Evolutionary conservation across 805 yeast genomes (phyloP).

Genomic region (Candida maesae): DNA sequence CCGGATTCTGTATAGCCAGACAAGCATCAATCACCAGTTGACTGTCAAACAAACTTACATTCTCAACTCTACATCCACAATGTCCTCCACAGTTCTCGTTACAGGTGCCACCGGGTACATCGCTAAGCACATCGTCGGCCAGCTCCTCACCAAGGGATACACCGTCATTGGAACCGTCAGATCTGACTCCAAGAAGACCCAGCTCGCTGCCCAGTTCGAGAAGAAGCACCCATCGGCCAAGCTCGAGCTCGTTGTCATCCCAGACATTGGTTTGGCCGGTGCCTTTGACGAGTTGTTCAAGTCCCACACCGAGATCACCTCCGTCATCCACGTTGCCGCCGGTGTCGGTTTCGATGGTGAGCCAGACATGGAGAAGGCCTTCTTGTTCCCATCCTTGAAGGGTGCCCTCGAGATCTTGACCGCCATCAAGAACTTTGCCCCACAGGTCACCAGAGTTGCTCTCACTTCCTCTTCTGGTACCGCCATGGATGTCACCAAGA

Average conservation of each 20-base stretch:
- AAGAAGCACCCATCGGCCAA: neutral
- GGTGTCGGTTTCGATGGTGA: too few species aligned
- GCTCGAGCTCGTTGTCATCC: conserved; percentile 30
- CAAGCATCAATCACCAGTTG: too few species aligned
- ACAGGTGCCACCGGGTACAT: conserved; percentile 45
- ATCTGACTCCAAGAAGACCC: conserved; percentile 28
- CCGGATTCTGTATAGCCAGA: too few species aligned
- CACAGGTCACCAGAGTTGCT: conserved; percentile 44
- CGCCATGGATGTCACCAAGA: conserved; percentile 24
- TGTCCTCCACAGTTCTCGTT: conserved; percentile 16
- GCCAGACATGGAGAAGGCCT: conserved; percentile 47
- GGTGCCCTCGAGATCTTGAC: conserved; percentile 49
- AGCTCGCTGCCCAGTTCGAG: conserved; percentile 14
- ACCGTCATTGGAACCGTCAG: conserved; percentile 35
- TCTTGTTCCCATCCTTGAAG: conserved; percentile 54
- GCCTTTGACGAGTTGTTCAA: conserved; percentile 44
- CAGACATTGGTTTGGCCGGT: conserved; percentile 39
- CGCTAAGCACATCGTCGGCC: conserved; percentile 38
- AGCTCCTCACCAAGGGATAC: conserved; percentile 34
- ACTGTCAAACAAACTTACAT: too few species aligned
- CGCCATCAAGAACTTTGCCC: conserved; percentile 28
- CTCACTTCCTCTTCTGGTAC: conserved; percentile 59
- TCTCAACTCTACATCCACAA: too few species aligned
- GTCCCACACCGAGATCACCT: conserved; percentile 38
- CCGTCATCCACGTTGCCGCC: conserved; percentile 58